These are phyloP conservation scores for Ophiosphaerella herpotricha DNA, from an alignment of 2,329 filamentous ascomycete species.

Conservation along the genomic window DNA sequence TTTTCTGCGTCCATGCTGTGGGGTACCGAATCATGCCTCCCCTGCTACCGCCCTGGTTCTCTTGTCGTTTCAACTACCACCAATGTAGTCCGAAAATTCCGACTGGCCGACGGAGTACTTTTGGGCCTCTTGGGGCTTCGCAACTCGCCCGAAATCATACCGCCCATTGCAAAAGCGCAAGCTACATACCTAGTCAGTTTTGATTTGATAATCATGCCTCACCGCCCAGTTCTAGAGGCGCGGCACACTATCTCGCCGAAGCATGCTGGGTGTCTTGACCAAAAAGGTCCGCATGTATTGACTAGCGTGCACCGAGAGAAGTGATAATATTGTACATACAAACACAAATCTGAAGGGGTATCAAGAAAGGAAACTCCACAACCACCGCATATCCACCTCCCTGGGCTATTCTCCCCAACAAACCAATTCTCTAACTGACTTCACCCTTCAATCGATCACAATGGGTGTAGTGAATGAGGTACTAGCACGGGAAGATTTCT, in stretches of 20 bases:
- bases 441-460: slow-evolving; percentile 1
- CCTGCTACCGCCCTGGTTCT: not conserved
- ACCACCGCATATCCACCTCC: no score
- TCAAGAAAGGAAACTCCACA: no score
- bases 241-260: not conserved
- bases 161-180: not conserved
- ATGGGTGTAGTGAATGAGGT: not conserved
- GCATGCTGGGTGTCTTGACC: not conserved
- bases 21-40: slow-evolving; percentile 3
- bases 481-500: no score
- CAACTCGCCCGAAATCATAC: not conserved
- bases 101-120: not conserved
- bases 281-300: no score
- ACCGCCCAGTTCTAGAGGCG: not conserved
- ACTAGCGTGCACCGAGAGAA: no score
- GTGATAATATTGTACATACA: no score
- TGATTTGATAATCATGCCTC: not conserved
- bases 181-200: no score
- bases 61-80: not conserved
- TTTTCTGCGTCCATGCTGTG: slow-evolving; percentile 12
- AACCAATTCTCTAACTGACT: no score
- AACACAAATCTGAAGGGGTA: no score
- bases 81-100: not conserved
- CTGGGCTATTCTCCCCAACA: no score
- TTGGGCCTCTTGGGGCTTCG: not conserved